Base-by-base conservation (phyloP, 2,329 filamentous ascomycete genomes). In the Cryphonectria carpinicola region DNA sequence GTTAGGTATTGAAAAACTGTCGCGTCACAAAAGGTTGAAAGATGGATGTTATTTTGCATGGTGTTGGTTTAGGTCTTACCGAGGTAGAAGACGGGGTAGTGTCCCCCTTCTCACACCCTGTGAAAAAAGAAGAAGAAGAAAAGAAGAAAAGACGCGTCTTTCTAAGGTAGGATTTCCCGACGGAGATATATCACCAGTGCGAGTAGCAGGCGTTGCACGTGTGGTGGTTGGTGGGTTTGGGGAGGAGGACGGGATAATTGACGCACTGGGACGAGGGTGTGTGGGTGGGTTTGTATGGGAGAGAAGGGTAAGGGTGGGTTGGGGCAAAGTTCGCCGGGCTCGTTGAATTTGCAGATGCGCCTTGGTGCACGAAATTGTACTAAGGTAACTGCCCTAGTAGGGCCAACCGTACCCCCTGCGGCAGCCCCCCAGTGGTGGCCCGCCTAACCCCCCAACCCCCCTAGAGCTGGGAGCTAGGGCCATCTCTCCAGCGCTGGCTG, bases 331-430 rank as follows among this genome's bases (percentile, higher is more conserved):
- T 66, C 66, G 66, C 70, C 62, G 70, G 70, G 70, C 67, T 22
- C 61, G 66, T 71, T 67, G 70, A 69, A 64, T 66, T 71, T 71
- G 67, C 58, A 49, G 49, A n/a, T 17, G 58, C 56, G 37, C 56
- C 65, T 32, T 49, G 43, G 70, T 71, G 70, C 70, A 62, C 67
- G 67, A 71, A 71, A 71, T 69, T 69, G 65, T 56, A 61, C 25
- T 32, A 14, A 14, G n/a, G 25, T 56, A 56, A 1, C 8, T 11
- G 4, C 11, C 14, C 4, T 28, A 3, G 25, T 52, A 11, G 49
- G 22, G 22, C 46, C 22, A 22, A 32, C 3, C 3, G 32, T 32
- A 32, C 32, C 32, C 32, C 22, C 54, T 28, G 14, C 32, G n/a
- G 25, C 8, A 32, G 32, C 3, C 32, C 32, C 32, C 25, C 52